Evolutionary conservation across 2,329 filamentous ascomycete genomes (phyloP), one percentile per base, ranked within the genome.

Genomic region (Chaetomiaceae sp.): DNA sequence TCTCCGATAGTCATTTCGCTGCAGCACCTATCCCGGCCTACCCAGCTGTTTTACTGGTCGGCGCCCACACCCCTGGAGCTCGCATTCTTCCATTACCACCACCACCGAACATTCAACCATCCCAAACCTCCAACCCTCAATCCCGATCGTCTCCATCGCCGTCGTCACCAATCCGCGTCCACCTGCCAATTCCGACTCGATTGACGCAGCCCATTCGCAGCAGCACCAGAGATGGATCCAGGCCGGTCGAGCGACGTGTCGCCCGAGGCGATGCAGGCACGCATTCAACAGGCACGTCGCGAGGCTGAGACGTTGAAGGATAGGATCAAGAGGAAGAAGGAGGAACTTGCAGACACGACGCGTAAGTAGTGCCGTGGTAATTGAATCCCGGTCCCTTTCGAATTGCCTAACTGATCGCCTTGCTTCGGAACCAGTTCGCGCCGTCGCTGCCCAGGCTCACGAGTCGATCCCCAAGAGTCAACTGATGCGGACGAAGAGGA

Each of bases 281-380:
- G 87, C 74, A 92, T 94, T 66, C 87, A 90, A 69, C 86, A 89
- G 68, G 92, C 94, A 71, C 86, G 94, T 74, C 89, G 94, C 78
- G 94, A 99, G 81, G 94, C 94, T 66, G 94, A 97, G 79, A 91
- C 89, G 49, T 79, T 97, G 65, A 97, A 97, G 81, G 92, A 97
- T 73, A 87, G 89, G 74, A 97, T 97, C 84, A 97, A 96, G 86
- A 85, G 91, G 75, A 96, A 95, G 85, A 97, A 97, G 87, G 94
- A 99, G 82, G 94, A 97, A 76, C 83, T 99, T 65, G 92, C 92
- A 70, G 94, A 99, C 75, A 95, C 91, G 60, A 95, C 91, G 69
- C 86, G 94, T 99, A 85, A 83, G 92, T 81, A 83, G 92, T 81
- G 58, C 58, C 60, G 54, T 49, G 51, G 57, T 25, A 13, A 30